phyloP scores from a whole-genome alignment of 179 eudicot species.

The Beta macrorhiza region DNA sequence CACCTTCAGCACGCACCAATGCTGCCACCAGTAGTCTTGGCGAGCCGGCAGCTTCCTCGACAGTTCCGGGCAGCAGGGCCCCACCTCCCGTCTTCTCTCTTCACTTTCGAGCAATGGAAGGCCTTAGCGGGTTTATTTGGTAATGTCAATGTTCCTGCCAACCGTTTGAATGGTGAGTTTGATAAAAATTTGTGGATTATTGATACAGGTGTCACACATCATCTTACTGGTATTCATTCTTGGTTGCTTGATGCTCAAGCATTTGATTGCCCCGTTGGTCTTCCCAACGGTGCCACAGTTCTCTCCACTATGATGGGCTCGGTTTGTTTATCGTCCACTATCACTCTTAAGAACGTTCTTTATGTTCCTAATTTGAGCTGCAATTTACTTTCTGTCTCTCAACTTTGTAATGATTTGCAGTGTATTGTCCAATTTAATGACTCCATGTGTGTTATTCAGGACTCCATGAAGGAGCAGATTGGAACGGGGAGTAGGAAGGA shows the following conservation, averaged over 20 bases:
- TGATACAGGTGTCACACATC: too few relatives aligned
- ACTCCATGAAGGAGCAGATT: background rate
- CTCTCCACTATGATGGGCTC: background rate
- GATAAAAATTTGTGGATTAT: too few relatives aligned
- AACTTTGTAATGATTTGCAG: background rate
- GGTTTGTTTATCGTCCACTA: background rate
- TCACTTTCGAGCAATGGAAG: too few relatives aligned
- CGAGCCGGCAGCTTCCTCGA: too few relatives aligned
- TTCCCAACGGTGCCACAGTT: background rate
- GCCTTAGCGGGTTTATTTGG: too few relatives aligned
- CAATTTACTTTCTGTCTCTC: background rate
- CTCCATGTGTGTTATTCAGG: background rate
- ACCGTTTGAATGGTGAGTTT: too few relatives aligned
- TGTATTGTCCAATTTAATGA: background rate
- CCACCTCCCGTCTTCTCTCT: too few relatives aligned
- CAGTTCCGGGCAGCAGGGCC: too few relatives aligned
- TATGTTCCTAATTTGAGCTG: constrained; percentile 6
- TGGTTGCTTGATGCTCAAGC: background rate
- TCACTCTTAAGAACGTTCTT: background rate
- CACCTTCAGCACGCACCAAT: too few relatives aligned
- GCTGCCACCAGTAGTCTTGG: too few relatives aligned
- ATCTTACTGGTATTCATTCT: background rate
- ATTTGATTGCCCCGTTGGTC: background rate
- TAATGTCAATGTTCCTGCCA: too few relatives aligned
- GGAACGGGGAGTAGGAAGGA: background rate